phyloP scores from a whole-genome alignment of 495 filamentous ascomycete species.

The Hypoxylon fuscum region DNA sequence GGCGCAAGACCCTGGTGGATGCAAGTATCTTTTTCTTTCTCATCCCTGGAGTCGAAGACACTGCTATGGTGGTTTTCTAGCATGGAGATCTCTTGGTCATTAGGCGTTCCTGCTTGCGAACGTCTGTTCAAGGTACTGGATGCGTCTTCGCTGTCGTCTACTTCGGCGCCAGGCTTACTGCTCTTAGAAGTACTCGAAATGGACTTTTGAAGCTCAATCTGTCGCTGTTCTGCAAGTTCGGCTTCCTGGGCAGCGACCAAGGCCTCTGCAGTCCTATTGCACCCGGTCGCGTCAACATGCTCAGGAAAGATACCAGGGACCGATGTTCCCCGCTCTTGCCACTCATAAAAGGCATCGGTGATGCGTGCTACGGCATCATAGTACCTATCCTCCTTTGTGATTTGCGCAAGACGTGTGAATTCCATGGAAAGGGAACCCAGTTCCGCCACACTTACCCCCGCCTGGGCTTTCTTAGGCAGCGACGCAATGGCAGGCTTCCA shows the following conservation, averaged over 20 bases:
- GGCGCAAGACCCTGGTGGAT: constrained; percentile 61
- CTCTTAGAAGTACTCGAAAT: not conserved
- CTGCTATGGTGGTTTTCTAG: not conserved
- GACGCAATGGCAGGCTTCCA: constrained; percentile 77
- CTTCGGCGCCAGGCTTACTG: constrained; percentile 1
- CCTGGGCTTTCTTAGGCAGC: constrained; percentile 71
- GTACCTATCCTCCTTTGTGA: constrained; percentile 87
- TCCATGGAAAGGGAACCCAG: constrained; percentile 92
- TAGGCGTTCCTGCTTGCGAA: constrained; percentile 26
- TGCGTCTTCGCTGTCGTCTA: not conserved
- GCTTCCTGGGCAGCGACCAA: constrained; percentile 30
- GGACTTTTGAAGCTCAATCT: constrained; percentile 14
- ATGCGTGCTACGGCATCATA: constrained; percentile 96
- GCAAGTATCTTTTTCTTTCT: constrained; percentile 56
- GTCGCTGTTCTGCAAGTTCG: constrained; percentile 1
- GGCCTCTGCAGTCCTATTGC: constrained; percentile 55
- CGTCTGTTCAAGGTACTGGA: constrained; percentile 20
- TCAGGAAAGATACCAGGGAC: constrained; percentile 88
- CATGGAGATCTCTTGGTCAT: constrained; percentile 8
- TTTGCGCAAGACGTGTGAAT: constrained; percentile 91
- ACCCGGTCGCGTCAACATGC: constrained; percentile 75
- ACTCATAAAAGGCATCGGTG: constrained; percentile 82
- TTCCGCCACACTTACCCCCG: constrained; percentile 76
- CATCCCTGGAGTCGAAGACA: constrained; percentile 25
- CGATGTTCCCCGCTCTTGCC: constrained; percentile 73